Conservation (phyloP, 495 filamentous ascomycete genomes). For the Pseudomonodictys pantanalensis region DNA sequence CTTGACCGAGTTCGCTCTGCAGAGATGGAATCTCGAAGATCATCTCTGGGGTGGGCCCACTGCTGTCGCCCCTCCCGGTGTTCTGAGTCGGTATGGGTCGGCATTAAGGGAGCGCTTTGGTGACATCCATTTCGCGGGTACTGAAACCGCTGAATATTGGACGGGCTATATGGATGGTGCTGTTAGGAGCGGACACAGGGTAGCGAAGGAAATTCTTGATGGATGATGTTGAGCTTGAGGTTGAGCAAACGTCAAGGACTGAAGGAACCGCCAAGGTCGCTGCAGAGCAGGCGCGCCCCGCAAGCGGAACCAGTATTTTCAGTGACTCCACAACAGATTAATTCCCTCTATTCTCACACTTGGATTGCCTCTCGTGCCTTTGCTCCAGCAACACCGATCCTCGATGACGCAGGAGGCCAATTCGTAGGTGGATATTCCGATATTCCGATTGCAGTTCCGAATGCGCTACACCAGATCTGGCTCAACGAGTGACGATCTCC, state of each 20-base stretch:
- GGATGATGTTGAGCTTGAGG: not conserved
- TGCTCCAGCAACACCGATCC: too few relatives aligned
- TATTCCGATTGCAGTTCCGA: not conserved
- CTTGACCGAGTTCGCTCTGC: slow-evolving; percentile 22
- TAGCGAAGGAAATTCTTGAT: slow-evolving; percentile 4
- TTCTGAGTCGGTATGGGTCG: not conserved
- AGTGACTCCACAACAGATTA: not conserved
- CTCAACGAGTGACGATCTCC: not conserved
- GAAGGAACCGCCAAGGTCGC: not conserved
- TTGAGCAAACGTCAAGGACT: not conserved
- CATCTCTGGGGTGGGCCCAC: slow-evolving; percentile 29
- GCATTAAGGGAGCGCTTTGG: not conserved
- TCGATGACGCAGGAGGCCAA: too few relatives aligned
- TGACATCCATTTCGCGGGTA: slow-evolving; percentile 4
- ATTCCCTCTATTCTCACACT: too few relatives aligned
- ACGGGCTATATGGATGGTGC: slow-evolving; percentile 7
- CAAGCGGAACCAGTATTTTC: too few relatives aligned
- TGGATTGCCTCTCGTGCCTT: too few relatives aligned
- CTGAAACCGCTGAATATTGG: slow-evolving; percentile 4
- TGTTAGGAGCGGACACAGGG: not conserved
- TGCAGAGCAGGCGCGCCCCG: not conserved
- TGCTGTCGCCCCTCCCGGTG: not conserved
- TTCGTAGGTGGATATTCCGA: not conserved
- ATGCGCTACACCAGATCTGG: too few relatives aligned
- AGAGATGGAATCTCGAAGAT: slow-evolving; percentile 33